These are phyloP conservation scores for Catunica adiposa DNA, from an alignment of 2,329 filamentous ascomycete genomes.

Conservation along the genomic window DNA sequence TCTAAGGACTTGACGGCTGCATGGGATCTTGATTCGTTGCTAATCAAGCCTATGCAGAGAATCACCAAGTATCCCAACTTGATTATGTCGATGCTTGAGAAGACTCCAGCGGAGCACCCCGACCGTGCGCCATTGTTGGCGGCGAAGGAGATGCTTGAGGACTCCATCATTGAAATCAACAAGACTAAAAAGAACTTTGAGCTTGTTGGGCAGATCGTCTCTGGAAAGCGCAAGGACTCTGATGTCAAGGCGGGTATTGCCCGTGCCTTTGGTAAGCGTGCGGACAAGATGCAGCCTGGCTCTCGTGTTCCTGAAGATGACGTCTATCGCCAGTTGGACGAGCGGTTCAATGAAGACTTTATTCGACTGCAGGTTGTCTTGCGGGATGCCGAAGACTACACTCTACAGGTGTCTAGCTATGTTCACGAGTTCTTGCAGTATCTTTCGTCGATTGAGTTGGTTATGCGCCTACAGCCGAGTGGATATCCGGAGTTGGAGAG, in stretches of 20 bases:
- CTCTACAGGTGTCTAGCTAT: constrained; percentile 62
- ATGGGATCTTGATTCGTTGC: constrained; percentile 88
- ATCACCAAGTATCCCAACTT: constrained; percentile 87
- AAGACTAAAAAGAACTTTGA: constrained; percentile 91
- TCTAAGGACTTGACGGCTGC: constrained; percentile 83
- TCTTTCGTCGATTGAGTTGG: constrained; percentile 64
- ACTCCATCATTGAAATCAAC: constrained; percentile 73
- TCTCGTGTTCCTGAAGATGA: constrained; percentile 55
- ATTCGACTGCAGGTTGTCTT: constrained; percentile 83
- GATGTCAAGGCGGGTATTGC: constrained; percentile 72
- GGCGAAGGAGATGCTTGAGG: constrained; percentile 38
- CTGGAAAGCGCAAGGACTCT: constrained; percentile 67
- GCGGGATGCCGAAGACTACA: constrained; percentile 85
- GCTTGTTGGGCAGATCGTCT: constrained; percentile 73
- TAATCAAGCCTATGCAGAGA: constrained; percentile 92
- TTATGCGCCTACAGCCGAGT: constrained; percentile 56
- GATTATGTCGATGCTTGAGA: constrained; percentile 60
- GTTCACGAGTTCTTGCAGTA: constrained; percentile 69
- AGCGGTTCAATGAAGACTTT: constrained; percentile 83
- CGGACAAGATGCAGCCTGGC: constrained; percentile 60
- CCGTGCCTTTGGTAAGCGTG: constrained; percentile 76
- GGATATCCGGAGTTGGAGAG: constrained; percentile 73
- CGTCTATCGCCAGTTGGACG: constrained; percentile 62
- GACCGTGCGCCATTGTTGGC: constrained; percentile 50
- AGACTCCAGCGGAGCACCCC: constrained; percentile 68